Base-by-base conservation (phyloP, 305 asterid species). In the Rubia peregrina region DNA sequence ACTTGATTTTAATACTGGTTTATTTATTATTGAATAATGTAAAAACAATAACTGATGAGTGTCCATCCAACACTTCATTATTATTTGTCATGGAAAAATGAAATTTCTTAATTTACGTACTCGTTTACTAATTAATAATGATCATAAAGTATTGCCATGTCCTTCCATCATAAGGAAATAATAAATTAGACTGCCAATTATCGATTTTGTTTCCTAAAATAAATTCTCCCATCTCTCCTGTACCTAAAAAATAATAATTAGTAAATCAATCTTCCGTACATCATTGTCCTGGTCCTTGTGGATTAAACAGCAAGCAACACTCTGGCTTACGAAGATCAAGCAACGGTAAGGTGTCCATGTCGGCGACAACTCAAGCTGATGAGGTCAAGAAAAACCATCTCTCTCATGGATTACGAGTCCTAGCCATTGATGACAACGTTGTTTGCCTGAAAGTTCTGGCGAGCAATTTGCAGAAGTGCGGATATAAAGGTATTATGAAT, bases 361-460 rank as follows among this genome's bases (percentile, higher is more conserved):
- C 19, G 13, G 38, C 30, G 44, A 33, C 7, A 33, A 61, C 66
- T 61, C 40, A 33, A 16, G 30, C 11, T 24, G 38, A 21, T 21
- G 88, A 3, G 90, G 81, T 16, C 9, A 17, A 41, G 26, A 55
- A 55, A 41, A 6, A 3, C 6, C 70, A 71, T 38, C 57, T 51
- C 30, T 48, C 73, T 13, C 61, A 67, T 13, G 65, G 65, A 1
- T 59, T 78, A 30, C 61, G 74, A 60, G 78, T 78, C 68, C 73
- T 78, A 22, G 63, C 62, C 60, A 61, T 78, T 24, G 81, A 78
- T 70, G 78, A 74, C 38, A 61, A 70, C 59, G 21, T 49, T 7
- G 75, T 59, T 30, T 70, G 73, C 41, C 78, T 78, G 24, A 19
- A 51, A 33, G 38, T 66, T 13, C 40, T 78, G 17, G 57, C 57